Base-by-base conservation (phyloP, 345 rosid genomes). In the Eucalyptus melliodora region DNA sequence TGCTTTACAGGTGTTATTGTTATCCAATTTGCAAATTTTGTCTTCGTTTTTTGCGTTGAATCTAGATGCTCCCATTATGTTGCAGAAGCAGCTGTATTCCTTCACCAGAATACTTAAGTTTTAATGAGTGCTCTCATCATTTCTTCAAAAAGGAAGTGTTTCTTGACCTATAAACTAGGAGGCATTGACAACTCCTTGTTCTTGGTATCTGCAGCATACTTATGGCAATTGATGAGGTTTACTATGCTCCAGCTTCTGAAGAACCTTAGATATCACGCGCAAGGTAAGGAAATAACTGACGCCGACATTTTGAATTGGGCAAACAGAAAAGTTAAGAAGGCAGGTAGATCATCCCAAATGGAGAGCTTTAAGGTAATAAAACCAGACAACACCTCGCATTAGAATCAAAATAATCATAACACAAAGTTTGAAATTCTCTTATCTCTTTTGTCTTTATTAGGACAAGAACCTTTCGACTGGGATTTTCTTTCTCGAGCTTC, bases 201-300 rank as follows among this genome's bases (percentile, higher is more conserved):
- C 27, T 87, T 85, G 77, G 88, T 17, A 77, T 88, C 24, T 90
- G 89, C 98, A 97, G 99, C 99, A 47, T 94, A 91, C 91, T 87
- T 98, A 88, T 98, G 99, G 99, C 99, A 98, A 92, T 93, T 98
- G 88, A 97, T 98, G 99, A 96, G 99, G 93, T 98, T 93, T 90
- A 93, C 95, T 16, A 98, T 98, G 99, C 97, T 98, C 89, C 99
- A 96, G 94, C 99, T 97, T 88, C 94, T 98, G 92, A 95, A 92
- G 92, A 97, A 98, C 93, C 92, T 98, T 93, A 95, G 99, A 92
- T 92, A 94, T 87, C 98, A 95, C 92, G 93, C 97, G 69, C 97
- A 97, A 92, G 99, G 97, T 89, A 98, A 97, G 91, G 99, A 96
- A 92, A 97, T 98, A 83, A 96, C 97, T 5, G 99, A 98, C 90